Base-by-base conservation (phyloP, 2,329 filamentous ascomycete species). In the Penicillium palitans region DNA sequence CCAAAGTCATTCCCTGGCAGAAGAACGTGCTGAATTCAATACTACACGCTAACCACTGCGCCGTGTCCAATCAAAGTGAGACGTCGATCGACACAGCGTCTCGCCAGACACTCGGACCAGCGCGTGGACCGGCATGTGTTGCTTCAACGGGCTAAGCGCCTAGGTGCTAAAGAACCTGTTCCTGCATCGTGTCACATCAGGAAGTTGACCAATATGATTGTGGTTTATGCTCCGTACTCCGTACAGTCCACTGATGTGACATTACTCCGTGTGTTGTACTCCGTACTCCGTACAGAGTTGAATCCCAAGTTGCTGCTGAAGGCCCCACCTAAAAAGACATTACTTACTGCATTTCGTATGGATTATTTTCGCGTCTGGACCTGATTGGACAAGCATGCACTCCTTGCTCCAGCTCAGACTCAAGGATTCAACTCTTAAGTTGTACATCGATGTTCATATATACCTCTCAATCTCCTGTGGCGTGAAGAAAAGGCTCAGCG, bases 81-180 rank as follows among this genome's bases (percentile, higher is more conserved):
- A 35, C 10, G 13, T 31, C 44, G 42, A 50, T 57, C 55, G 12
- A 49, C 15, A 35, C 15, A 50, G 52, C 54, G 56, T 58, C 55
- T 62, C 55, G 52, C 55, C 33, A 49, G 44, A 52, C 52, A 58
- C 53, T 62, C 58, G 58, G 60, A 39, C 60, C 60, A 65, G 42
- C 53, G 45, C 53, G 60, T 59, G 58, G 58, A 52, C 57, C 61
- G 55, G 52, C 41, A 51, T 48, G 19, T 51, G 29, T 54, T 62
- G 35, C 63, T 60, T 47, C 37, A 64, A 58, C 47, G 37, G 62
- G 61, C 29, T 52, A 59, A 57, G 62, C 59, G 58, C 41, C 37
- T 10, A 46, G 13, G 29, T 41, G 29, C 48, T 31, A 52, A 57
- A 24, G 19, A 31, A 35, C 35, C 24, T 48, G 42, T 56, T 57